Conservation (phyloP, 495 filamentous ascomycete species). For the Lophiostoma macrostomum region DNA sequence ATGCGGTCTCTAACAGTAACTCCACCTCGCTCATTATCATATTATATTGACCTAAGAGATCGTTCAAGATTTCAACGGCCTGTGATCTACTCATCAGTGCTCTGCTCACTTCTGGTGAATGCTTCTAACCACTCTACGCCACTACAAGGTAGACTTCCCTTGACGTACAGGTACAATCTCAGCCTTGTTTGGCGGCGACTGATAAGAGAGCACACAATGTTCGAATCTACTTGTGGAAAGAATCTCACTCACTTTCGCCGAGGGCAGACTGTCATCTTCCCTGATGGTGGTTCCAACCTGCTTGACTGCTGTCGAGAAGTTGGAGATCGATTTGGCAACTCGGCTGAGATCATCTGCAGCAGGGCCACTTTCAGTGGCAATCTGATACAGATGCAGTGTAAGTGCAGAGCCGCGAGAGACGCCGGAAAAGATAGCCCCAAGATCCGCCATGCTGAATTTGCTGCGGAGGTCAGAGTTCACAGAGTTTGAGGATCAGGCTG, state of each 20-base stretch:
- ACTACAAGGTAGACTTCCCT: too few relatives aligned
- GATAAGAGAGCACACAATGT: too few relatives aligned
- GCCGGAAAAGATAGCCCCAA: constrained; percentile 15
- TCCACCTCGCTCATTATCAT: too few relatives aligned
- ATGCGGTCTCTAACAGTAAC: too few relatives aligned
- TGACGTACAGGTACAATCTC: too few relatives aligned
- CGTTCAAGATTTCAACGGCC: too few relatives aligned
- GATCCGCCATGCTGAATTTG: constrained; percentile 18
- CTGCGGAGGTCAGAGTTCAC: not conserved
- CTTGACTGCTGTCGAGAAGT: constrained; percentile 25
- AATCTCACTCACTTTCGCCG: constrained; percentile 16
- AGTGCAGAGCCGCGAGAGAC: constrained; percentile 15
- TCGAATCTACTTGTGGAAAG: too few relatives aligned
- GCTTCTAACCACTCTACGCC: too few relatives aligned
- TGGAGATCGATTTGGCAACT: constrained; percentile 24
- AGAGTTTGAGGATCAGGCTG: not conserved
- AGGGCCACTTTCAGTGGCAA: constrained; percentile 1
- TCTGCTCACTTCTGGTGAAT: too few relatives aligned
- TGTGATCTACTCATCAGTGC: too few relatives aligned
- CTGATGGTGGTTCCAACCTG: constrained; percentile 23
- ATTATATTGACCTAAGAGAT: too few relatives aligned
- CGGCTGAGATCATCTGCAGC: constrained; percentile 11
- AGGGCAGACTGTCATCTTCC: constrained; percentile 27
- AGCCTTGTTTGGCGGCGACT: constrained; percentile 18
- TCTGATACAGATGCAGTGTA: constrained; percentile 18